phyloP scores from a whole-genome alignment of 768 basidiomycete species.

The Panus rudis region DNA sequence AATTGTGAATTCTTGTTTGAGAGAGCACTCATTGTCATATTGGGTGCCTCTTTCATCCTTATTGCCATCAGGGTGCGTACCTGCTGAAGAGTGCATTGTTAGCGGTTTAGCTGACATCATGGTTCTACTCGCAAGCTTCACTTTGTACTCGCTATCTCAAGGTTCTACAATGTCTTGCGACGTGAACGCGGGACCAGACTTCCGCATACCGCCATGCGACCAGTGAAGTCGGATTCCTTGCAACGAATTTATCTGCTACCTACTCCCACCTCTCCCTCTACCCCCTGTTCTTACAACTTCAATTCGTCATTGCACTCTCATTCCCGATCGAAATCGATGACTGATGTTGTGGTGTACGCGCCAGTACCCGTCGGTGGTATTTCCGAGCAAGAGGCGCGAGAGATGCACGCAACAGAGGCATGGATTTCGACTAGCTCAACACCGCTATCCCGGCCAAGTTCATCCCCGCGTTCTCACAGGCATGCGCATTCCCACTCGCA shows the following conservation, averaged over 20 bases:
- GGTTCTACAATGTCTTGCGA: conserved; percentile 50
- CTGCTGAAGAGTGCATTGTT: not conserved
- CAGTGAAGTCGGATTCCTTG: conserved; percentile 25
- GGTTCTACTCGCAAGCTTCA: conserved; percentile 45
- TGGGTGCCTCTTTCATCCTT: conserved; percentile 53
- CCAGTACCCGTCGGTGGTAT: conserved; percentile 54
- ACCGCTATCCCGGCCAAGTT: not conserved
- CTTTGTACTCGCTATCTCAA: conserved; percentile 67
- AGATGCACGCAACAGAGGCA: conserved; percentile 52
- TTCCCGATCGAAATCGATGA: conserved; percentile 9
- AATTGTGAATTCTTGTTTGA: conserved; percentile 80
- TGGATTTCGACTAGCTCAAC: conserved; percentile 49
- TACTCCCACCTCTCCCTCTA: conserved; percentile 20
- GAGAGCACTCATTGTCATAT: conserved; percentile 49
- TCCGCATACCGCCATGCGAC: conserved; percentile 14
- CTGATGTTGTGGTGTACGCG: conserved; percentile 51
- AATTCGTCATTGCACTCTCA: conserved; percentile 1
- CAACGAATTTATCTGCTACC: conserved; percentile 66
- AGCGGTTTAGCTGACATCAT: not conserved
- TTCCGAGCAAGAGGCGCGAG: conserved; percentile 42
- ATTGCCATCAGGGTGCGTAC: conserved; percentile 59
- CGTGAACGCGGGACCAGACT: conserved; percentile 21
- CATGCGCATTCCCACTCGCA: conserved; percentile 24
- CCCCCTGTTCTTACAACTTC: not conserved
- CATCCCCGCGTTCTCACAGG: conserved; percentile 13